phyloP scores from a whole-genome alignment of 345 rosid genomes.

The Pistacia atlantica region DNA sequence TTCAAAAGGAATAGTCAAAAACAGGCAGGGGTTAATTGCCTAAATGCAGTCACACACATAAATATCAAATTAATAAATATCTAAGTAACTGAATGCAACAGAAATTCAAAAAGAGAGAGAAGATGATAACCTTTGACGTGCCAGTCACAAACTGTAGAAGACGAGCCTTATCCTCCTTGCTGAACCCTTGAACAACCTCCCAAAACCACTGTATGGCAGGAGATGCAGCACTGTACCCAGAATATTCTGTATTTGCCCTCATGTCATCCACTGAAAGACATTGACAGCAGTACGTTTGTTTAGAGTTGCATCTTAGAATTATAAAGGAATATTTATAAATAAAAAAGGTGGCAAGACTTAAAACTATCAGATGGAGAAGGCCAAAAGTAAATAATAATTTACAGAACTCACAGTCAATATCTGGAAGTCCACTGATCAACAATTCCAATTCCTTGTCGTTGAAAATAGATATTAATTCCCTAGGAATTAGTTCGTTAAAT shows the following conservation, averaged over 20 bases:
- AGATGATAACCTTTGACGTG: constrained; percentile 77
- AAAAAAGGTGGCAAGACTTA: not conserved
- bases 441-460: constrained; percentile 94
- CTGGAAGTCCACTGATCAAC: constrained; percentile 94
- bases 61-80: not conserved
- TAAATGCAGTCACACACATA: not conserved
- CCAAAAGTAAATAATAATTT: not conserved
- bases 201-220: constrained; percentile 98
- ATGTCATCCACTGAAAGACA: constrained; percentile 80
- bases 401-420: constrained; percentile 77
- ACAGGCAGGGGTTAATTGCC: not conserved
- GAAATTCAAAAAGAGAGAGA: not conserved
- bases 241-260: constrained; percentile 90
- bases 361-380: not conserved
- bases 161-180: constrained; percentile 97
- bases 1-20: not conserved
- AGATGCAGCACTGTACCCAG: constrained; percentile 90
- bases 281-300: constrained; percentile 2
- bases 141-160: constrained; percentile 97
- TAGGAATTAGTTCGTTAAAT: constrained; percentile 70
- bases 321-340: not conserved
- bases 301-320: not conserved
- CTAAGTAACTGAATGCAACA: not conserved
- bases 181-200: constrained; percentile 96
- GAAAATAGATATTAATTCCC: constrained; percentile 84